Evolutionary conservation across 306 rosid genomes (phyloP).

Genomic region (Medicago lupulina): DNA sequence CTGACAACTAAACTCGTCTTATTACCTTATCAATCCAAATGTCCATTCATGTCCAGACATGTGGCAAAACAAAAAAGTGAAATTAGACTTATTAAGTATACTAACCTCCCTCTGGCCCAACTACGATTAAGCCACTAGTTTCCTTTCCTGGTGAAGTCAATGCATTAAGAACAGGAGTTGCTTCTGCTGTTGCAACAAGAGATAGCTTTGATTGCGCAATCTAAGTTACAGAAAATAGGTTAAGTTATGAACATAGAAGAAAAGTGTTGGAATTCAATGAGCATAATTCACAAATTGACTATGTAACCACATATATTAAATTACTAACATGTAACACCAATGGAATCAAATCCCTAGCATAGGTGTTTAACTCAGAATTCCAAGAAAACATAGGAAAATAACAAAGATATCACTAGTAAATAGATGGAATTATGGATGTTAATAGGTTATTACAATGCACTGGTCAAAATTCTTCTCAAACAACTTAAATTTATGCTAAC

Average conservation of each 20-base stretch:
- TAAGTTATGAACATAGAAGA: conserved; percentile 6
- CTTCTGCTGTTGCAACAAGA: conserved; percentile 82
- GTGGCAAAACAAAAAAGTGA: conserved; percentile 7
- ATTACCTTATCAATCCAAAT: neutral
- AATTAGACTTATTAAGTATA: conserved; percentile 23
- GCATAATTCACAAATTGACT: conserved; percentile 17
- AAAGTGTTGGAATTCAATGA: conserved; percentile 18
- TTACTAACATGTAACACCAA: conserved; percentile 31
- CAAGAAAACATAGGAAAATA: conserved; percentile 15
- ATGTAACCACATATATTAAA: conserved; percentile 6
- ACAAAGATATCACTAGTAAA: conserved; percentile 31
- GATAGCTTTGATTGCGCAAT: conserved; percentile 70
- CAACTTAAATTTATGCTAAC: conserved; percentile 1
- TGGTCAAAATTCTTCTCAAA: conserved; percentile 29
- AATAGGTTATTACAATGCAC: conserved; percentile 22
- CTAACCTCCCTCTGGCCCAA: conserved; percentile 98
- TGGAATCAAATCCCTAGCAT: conserved; percentile 19
- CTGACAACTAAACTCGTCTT: conserved; percentile 28
- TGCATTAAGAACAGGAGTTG: conserved; percentile 67
- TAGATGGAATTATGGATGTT: conserved; percentile 24
- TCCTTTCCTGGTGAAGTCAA: conserved; percentile 55
- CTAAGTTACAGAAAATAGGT: conserved; percentile 53
- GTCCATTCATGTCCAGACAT: conserved; percentile 20
- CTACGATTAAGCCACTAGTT: conserved; percentile 67
- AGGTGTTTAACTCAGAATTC: conserved; percentile 23